A percentile compares a stretch with the other conserved stretches of the same genome.
Conservation (phyloP, 768 basidiomycete species). For the Harrya chromipes region DNA sequence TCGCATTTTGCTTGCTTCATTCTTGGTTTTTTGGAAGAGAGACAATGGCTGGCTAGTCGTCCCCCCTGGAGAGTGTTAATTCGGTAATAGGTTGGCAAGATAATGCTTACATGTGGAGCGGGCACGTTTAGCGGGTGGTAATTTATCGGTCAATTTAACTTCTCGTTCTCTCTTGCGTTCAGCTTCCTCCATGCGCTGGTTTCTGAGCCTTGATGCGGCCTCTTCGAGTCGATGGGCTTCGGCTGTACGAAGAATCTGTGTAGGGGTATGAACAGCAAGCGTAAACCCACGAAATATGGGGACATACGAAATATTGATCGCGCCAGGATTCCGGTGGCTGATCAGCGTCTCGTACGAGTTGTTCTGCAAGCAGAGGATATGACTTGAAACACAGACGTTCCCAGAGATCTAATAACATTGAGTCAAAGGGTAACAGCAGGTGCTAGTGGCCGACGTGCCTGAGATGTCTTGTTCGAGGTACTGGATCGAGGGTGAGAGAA, state of each 20-base stretch:
- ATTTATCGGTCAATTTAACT: conserved; percentile 68
- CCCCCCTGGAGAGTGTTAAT: conserved; percentile 35
- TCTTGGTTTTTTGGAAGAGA: conserved; percentile 73
- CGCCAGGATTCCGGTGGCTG: conserved; percentile 63
- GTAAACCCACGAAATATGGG: background rate
- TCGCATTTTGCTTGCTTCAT: conserved; percentile 66
- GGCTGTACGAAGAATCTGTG: conserved; percentile 51
- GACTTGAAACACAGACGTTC: conserved; percentile 57
- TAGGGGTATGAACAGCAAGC: conserved; percentile 6
- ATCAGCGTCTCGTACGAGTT: conserved; percentile 39
- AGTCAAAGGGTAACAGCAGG: background rate
- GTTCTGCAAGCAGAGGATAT: conserved; percentile 53
- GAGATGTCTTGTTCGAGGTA: conserved; percentile 53
- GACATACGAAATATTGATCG: conserved; percentile 62
- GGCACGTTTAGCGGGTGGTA: conserved; percentile 64
- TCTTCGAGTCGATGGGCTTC: conserved; percentile 67
- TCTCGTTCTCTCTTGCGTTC: conserved; percentile 75
- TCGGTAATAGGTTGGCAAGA: conserved; percentile 1
- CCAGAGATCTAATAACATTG: conserved; percentile 56
- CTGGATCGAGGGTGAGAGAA: conserved; percentile 32
- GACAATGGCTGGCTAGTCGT: conserved; percentile 52
- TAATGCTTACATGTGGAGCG: conserved; percentile 51
- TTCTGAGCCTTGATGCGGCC: conserved; percentile 58
- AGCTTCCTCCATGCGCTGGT: conserved; percentile 64
- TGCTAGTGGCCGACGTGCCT: conserved; percentile 36